Percentiles rank a stretch among this genome's conserved stretches.
Evolutionary conservation across 495 filamentous ascomycete genomes (phyloP).

Genomic region (Viridothelium virens): DNA sequence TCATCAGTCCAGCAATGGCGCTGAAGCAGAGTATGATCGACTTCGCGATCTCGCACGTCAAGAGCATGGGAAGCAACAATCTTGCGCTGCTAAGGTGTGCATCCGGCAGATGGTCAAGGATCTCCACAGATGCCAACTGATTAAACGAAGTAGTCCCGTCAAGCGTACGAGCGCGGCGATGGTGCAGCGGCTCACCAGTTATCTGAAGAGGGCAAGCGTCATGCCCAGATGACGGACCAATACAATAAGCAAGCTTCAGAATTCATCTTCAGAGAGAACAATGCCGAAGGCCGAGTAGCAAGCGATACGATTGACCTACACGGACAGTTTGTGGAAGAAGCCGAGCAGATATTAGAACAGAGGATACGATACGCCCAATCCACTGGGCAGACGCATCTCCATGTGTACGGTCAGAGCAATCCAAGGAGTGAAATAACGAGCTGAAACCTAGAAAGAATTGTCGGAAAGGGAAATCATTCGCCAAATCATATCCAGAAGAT

Average conservation of each 20-base stretch:
- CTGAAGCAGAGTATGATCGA: conserved; percentile 86
- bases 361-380: conserved; percentile 66
- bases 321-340: conserved; percentile 88
- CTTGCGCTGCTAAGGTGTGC: conserved; percentile 50
- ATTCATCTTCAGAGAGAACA: conserved; percentile 92
- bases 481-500: conserved; percentile 74
- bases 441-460: conserved; percentile 49
- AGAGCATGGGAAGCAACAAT: conserved; percentile 65
- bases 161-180: conserved; percentile 75
- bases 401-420: conserved; percentile 46
- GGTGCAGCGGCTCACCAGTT: conserved; percentile 69
- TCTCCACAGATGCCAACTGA: conserved; percentile 26
- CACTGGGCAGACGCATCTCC: conserved; percentile 66
- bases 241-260: conserved; percentile 87
- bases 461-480: conserved; percentile 90
- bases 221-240: conserved; percentile 66
- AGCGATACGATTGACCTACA: conserved; percentile 89
- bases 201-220: conserved; percentile 74
- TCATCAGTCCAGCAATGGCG: conserved; percentile 54
- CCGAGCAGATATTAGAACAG: conserved; percentile 77
- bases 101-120: background rate
- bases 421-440: background rate
- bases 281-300: conserved; percentile 57
- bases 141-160: conserved; percentile 34
- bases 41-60: conserved; percentile 73